A percentile compares a stretch with the other conserved stretches of the same genome.
Evolutionary conservation across 345 rosid genomes (phyloP).

Genomic region (Luvunga scandens): DNA sequence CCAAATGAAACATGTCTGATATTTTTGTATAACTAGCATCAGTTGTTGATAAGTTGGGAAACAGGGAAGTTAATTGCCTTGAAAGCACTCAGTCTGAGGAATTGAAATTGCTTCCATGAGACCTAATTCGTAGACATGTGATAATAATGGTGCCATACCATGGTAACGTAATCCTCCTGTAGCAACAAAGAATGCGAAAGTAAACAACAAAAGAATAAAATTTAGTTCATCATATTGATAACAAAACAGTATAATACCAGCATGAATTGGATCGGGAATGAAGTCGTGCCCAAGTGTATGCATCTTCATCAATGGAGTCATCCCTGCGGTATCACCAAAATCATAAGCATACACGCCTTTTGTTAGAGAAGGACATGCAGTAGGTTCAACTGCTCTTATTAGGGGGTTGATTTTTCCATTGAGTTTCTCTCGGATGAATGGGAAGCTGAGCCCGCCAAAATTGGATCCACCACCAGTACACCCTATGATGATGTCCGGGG

Average conservation of each 20-base stretch:
- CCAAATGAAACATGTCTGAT: background rate
- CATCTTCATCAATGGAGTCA: constrained; percentile 99
- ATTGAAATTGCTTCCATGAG: constrained; percentile 85
- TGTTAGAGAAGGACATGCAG: constrained; percentile 88
- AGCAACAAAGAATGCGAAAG: constrained; percentile 7
- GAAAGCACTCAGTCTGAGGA: constrained; percentile 84
- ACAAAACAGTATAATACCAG: constrained; percentile 44
- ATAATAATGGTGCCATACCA: constrained; percentile 90
- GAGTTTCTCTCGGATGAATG: constrained; percentile 88
- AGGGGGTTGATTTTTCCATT: constrained; percentile 75
- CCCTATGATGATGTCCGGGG: constrained; percentile 84
- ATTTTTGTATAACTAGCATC: background rate
- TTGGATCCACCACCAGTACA: constrained; percentile 98
- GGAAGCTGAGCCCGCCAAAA: constrained; percentile 89
- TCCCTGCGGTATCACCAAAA: constrained; percentile 80
- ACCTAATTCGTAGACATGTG: constrained; percentile 80
- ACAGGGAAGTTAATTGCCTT: constrained; percentile 37
- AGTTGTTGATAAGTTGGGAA: background rate
- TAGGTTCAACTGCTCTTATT: constrained; percentile 80
- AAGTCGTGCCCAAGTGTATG: constrained; percentile 97
- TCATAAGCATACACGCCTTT: constrained; percentile 91
- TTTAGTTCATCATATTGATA: background rate
- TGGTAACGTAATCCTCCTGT: constrained; percentile 91
- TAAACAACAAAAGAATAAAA: constrained; percentile 11
- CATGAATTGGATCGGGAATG: constrained; percentile 96